phyloP scores from a whole-genome alignment of 441 rosid species.

The Codiaeum variegatum region DNA sequence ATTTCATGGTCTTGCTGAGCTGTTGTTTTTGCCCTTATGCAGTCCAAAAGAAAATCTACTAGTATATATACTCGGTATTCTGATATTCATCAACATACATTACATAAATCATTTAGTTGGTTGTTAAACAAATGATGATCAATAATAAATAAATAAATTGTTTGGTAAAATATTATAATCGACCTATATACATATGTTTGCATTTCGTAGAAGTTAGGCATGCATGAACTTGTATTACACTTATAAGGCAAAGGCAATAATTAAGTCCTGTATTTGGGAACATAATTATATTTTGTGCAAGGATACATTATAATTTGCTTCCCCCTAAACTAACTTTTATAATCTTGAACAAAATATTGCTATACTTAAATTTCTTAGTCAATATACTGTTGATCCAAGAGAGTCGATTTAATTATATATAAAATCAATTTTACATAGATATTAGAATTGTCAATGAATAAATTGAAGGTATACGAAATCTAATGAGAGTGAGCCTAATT shows the following conservation, averaged over 20 bases:
- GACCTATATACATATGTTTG: background rate
- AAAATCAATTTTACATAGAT: too few species aligned
- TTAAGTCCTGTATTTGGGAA: background rate
- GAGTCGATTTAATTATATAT: too few species aligned
- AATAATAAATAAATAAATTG: background rate
- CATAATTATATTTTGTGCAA: constrained; percentile 20
- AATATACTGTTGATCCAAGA: too few species aligned
- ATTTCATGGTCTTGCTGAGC: too few species aligned
- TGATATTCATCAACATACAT: background rate
- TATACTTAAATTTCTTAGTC: too few species aligned
- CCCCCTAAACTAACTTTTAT: background rate
- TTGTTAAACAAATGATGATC: constrained; percentile 6
- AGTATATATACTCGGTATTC: too few species aligned
- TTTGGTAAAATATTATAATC: background rate
- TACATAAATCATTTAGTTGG: background rate
- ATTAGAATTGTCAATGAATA: too few species aligned
- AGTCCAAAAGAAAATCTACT: too few species aligned
- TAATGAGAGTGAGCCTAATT: too few species aligned
- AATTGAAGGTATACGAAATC: too few species aligned
- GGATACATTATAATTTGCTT: constrained; percentile 14
- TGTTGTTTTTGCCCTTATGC: too few species aligned
- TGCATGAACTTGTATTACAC: background rate
- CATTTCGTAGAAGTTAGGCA: constrained; percentile 8
- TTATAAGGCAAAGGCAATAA: background rate
- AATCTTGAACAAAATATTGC: background rate